Base-by-base conservation (phyloP, 1,284 basidiomycete species). In the Afroboletus lepidellus region DNA sequence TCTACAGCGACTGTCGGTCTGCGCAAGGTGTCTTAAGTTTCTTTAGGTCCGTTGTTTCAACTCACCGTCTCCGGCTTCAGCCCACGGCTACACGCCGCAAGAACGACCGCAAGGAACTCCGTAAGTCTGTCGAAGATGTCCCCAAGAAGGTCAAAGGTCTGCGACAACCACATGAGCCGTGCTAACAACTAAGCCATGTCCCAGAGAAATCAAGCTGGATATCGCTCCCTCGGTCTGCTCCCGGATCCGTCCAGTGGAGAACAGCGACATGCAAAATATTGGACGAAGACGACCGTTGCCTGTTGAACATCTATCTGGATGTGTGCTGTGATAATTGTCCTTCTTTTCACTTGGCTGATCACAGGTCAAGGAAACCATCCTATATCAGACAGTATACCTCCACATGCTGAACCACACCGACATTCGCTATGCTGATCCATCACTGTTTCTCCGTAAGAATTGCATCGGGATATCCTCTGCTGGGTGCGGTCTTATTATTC, bases 391-490 rank as follows among this genome's bases (percentile, higher is more conserved):
- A 16, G 74, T 90, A 49, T 81, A 82, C 62, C 73, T 91, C 51
- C 84, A 90, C 64, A 72, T 83, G 43, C 75, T 91, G 24, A 78
- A 82, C 53, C 85, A 87, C 62, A 87, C 86, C 16, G 87, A 90
- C 62, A 84, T 92, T 54, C 81, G 88, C 24, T 75, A 73, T 36
- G 78, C 80, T 18, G 85, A 91, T 64, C 75, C 76, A 46, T 91
- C 89, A 0, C 65, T 91, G 11, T 88, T 90, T 66, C 80, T 81
- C 57, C 76, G 81, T 36, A 85, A 84, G 62, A 77, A 88, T 58
- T 88, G 86, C 61, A 67, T 92, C 36, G 81, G 79, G 20, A 82
- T 92, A 57, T 84, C 82, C 61, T 83, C 79, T 59, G 74, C 75
- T 29, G 72, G 77, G 87, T 84, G 58, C 58, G 76, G 62, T 41